These are phyloP conservation scores for Moelleriella libera DNA, from an alignment of 2,329 filamentous ascomycete genomes.

Conservation along the genomic window DNA sequence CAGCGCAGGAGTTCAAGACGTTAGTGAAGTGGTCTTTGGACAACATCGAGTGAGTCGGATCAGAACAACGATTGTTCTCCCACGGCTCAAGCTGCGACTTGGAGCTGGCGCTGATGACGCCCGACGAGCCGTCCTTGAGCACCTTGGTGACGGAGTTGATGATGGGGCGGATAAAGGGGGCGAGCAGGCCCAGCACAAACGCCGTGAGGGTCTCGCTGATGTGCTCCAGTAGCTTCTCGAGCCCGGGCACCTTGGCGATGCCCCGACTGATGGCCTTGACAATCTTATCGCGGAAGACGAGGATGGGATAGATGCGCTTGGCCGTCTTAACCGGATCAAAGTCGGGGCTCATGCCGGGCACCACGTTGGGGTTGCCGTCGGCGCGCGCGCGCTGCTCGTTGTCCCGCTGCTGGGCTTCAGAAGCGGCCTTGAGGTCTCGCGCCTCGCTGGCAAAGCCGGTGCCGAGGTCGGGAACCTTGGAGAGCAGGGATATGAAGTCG, in stretches of 20 bases:
- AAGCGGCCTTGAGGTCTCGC: slow-evolving; percentile 42
- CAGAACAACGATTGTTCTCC: slow-evolving; percentile 59
- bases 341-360: slow-evolving; percentile 60
- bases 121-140: slow-evolving; percentile 73
- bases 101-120: slow-evolving; percentile 52
- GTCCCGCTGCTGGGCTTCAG: slow-evolving; percentile 48
- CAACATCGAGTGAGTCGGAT: slow-evolving; percentile 72
- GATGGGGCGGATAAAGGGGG: slow-evolving; percentile 83
- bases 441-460: slow-evolving; percentile 54
- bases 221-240: slow-evolving; percentile 82
- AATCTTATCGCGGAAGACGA: slow-evolving; percentile 87
- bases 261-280: slow-evolving; percentile 74
- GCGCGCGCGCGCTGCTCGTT: slow-evolving; percentile 26
- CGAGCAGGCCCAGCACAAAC: slow-evolving; percentile 80
- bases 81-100: slow-evolving; percentile 68
- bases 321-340: slow-evolving; percentile 70
- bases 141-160: slow-evolving; percentile 75
- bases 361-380: slow-evolving; percentile 35
- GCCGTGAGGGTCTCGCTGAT: slow-evolving; percentile 87
- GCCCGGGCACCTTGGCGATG: slow-evolving; percentile 81
- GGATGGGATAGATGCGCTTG: slow-evolving; percentile 81
- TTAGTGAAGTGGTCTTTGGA: slow-evolving; percentile 80
- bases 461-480: slow-evolving; percentile 59
- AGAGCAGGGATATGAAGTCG: slow-evolving; percentile 59
- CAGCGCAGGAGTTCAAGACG: slow-evolving; percentile 63